Conservation (phyloP, 768 basidiomycete genomes). For the Xerocomus potaroensis region DNA sequence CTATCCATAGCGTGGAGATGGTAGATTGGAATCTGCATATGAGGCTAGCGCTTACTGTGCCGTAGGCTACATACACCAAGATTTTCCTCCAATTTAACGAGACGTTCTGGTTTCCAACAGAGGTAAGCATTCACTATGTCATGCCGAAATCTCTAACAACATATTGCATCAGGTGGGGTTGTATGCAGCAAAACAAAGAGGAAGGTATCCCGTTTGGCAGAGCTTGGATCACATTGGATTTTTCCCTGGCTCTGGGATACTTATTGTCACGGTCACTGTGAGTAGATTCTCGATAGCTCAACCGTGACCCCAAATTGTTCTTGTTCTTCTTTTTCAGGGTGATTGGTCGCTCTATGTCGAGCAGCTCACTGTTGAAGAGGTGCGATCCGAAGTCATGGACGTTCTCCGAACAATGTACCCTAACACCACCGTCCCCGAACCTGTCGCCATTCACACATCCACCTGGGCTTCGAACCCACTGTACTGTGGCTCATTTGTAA, state of each 20-base stretch:
- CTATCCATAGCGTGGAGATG: slow-evolving; percentile 60
- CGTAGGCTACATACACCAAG: slow-evolving; percentile 56
- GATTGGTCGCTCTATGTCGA: no score
- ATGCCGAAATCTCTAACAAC: background rate
- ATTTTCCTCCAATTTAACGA: slow-evolving; percentile 60
- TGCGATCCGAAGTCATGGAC: no score
- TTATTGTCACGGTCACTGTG: no score
- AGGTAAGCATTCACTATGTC: slow-evolving; percentile 24
- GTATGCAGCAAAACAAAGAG: slow-evolving; percentile 54
- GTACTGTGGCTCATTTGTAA: slow-evolving; percentile 49
- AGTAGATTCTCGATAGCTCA: no score
- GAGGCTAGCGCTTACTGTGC: background rate
- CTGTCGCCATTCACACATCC: slow-evolving; percentile 51
- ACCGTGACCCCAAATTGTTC: no score
- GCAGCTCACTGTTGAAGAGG: no score
- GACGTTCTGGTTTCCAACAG: slow-evolving; percentile 55
- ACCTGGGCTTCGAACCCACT: slow-evolving; percentile 52
- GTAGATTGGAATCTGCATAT: slow-evolving; percentile 21
- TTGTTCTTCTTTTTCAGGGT: no score
- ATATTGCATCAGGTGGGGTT: slow-evolving; percentile 34
- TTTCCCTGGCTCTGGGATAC: slow-evolving; percentile 55
- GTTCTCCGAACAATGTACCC: no score
- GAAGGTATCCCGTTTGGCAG: slow-evolving; percentile 66
- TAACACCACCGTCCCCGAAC: slow-evolving; percentile 48
- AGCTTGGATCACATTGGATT: slow-evolving; percentile 54